phyloP scores from a whole-genome alignment of 331 rosid species.

The Malus hybrid region DNA sequence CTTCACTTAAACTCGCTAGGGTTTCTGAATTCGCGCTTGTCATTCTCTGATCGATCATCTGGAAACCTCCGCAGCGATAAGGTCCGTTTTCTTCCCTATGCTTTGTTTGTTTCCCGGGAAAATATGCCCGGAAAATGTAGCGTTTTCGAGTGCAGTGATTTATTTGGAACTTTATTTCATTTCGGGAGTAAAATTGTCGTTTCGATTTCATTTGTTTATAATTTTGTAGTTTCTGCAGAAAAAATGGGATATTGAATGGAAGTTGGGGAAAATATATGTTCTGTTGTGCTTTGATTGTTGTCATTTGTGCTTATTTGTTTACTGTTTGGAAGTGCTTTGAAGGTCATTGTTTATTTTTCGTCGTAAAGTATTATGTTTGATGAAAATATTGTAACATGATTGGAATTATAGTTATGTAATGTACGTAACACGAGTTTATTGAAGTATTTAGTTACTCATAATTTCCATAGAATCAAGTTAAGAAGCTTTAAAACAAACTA shows the following conservation, averaged over 20 bases:
- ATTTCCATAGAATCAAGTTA: background rate
- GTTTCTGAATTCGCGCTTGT: background rate
- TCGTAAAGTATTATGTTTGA: background rate
- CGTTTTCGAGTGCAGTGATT: background rate
- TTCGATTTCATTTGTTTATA: background rate
- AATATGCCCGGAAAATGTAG: background rate
- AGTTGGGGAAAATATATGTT: background rate
- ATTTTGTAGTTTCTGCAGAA: background rate
- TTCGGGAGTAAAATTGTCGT: background rate
- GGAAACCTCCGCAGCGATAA: background rate
- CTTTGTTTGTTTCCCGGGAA: constrained; percentile 11
- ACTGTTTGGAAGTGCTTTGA: background rate
- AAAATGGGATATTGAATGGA: background rate
- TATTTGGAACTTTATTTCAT: background rate
- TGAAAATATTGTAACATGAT: background rate
- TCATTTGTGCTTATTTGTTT: background rate
- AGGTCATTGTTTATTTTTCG: background rate
- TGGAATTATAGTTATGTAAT: background rate
- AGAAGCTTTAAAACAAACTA: background rate
- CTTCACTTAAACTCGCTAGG: background rate
- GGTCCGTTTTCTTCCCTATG: background rate
- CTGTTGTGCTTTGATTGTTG: background rate
- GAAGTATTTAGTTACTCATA: background rate
- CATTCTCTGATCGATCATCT: background rate
- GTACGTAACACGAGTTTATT: background rate